A percentile compares a stretch with the other conserved stretches of the same genome.
Evolutionary conservation across 257 asterid genomes (phyloP).

Genomic region (Ehretia macrophylla): DNA sequence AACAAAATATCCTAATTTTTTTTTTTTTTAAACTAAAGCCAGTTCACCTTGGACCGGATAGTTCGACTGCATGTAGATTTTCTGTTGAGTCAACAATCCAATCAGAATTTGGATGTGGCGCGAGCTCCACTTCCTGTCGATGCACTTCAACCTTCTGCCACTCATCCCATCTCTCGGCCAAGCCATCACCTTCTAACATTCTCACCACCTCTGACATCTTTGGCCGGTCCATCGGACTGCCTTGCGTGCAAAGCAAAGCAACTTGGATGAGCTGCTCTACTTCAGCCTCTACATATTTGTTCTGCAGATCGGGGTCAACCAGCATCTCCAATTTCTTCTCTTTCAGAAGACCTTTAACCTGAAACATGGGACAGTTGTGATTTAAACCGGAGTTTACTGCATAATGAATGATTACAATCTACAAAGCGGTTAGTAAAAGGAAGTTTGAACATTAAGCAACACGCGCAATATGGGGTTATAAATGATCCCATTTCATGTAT

Average conservation of each 20-base stretch:
- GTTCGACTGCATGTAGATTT: conserved; percentile 45
- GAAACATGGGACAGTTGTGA: conserved; percentile 1
- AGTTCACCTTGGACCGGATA: conserved; percentile 53
- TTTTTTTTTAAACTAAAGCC: not conserved
- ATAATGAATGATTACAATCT: too few relatives aligned
- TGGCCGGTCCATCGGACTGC: conserved; percentile 50
- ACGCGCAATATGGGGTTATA: too few relatives aligned
- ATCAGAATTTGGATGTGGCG: conserved; percentile 38
- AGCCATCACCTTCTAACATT: conserved; percentile 52
- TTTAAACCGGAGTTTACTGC: too few relatives aligned
- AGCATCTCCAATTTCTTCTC: conserved; percentile 48
- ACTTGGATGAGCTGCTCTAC: conserved; percentile 51
- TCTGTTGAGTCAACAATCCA: conserved; percentile 55
- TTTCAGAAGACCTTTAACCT: conserved; percentile 49
- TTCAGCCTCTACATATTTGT: conserved; percentile 38
- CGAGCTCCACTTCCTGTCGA: conserved; percentile 45
- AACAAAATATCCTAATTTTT: not conserved
- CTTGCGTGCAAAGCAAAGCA: conserved; percentile 45
- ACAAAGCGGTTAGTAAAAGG: too few relatives aligned
- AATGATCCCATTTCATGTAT: too few relatives aligned
- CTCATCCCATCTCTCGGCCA: conserved; percentile 58
- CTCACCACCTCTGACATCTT: conserved; percentile 54
- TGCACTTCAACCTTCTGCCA: conserved; percentile 59
- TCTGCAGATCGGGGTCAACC: conserved; percentile 49
- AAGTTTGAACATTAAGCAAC: too few relatives aligned